A percentile compares a stretch with the other conserved stretches of the same genome.
Evolutionary conservation across 306 rosid species (phyloP).

Genomic region (Styphnolobium japonicum): DNA sequence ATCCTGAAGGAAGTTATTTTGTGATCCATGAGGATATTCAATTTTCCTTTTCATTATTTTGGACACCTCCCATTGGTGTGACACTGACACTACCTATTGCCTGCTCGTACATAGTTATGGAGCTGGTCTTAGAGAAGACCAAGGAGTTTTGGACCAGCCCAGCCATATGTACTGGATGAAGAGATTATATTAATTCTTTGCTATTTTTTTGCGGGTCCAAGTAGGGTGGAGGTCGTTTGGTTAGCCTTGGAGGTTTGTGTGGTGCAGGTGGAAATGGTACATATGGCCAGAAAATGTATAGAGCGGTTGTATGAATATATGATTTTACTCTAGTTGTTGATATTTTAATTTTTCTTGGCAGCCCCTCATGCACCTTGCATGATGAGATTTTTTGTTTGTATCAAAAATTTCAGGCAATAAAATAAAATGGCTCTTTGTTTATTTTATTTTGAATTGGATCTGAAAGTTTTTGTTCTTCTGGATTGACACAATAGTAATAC

Average conservation of each 20-base stretch:
- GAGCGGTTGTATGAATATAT: slow-evolving; percentile 36
- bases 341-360: not conserved
- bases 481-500: too few species aligned
- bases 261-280: slow-evolving; percentile 38
- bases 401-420: slow-evolving; percentile 25
- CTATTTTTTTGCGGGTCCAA: not conserved
- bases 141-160: slow-evolving; percentile 29
- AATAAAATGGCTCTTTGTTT: too few species aligned
- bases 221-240: slow-evolving; percentile 23
- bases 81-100: slow-evolving; percentile 27
- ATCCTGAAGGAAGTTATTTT: slow-evolving; percentile 80
- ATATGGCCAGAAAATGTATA: slow-evolving; percentile 42
- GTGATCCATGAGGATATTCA: slow-evolving; percentile 38
- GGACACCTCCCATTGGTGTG: slow-evolving; percentile 31
- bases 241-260: slow-evolving; percentile 12
- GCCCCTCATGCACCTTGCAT: not conserved
- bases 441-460: too few species aligned
- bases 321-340: not conserved
- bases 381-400: not conserved
- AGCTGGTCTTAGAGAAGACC: slow-evolving; percentile 31
- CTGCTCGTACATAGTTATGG: slow-evolving; percentile 23
- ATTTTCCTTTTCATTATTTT: too few species aligned
- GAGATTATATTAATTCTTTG: slow-evolving; percentile 27
- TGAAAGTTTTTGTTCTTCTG: too few species aligned
- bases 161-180: slow-evolving; percentile 10